phyloP scores from a whole-genome alignment of 2,329 filamentous ascomycete species.

The Tothia fuscella region DNA sequence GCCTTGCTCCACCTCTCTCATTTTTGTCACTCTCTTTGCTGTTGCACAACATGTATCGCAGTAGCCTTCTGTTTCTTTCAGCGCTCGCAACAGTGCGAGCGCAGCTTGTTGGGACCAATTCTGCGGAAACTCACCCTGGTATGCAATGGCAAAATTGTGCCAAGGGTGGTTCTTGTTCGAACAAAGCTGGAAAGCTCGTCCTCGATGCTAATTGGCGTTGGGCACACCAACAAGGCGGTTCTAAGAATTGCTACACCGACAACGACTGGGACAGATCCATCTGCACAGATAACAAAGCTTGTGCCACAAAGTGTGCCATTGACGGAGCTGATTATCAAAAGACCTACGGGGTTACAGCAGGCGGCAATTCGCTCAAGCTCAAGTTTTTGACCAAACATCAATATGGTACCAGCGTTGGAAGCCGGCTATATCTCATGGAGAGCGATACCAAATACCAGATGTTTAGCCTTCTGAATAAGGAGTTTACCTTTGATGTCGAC shows the following conservation, averaged over 20 bases:
- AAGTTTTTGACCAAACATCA: slow-evolving; percentile 44
- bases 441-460: slow-evolving; percentile 29
- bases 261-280: slow-evolving; percentile 31
- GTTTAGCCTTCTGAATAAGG: slow-evolving; percentile 29
- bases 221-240: slow-evolving; percentile 32
- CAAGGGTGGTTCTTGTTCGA: slow-evolving; percentile 27
- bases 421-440: slow-evolving; percentile 32
- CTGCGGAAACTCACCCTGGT: slow-evolving; percentile 30
- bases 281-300: slow-evolving; percentile 27
- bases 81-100: slow-evolving; percentile 19
- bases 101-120: slow-evolving; percentile 30
- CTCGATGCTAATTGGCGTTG: slow-evolving; percentile 40
- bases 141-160: slow-evolving; percentile 29
- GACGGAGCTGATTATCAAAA: slow-evolving; percentile 31
- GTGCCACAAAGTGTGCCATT: slow-evolving; percentile 30
- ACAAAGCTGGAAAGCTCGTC: slow-evolving; percentile 25
- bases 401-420: slow-evolving; percentile 30
- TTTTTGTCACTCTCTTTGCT: too few relatives aligned
- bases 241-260: slow-evolving; percentile 35
- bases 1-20: too few relatives aligned
- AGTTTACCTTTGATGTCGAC: slow-evolving; percentile 31
- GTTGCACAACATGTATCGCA: too few relatives aligned
- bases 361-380: slow-evolving; percentile 40
- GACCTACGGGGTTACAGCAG: slow-evolving; percentile 39
- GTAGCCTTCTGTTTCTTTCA: neutral